Percentiles rank a stretch among this genome's conserved stretches.
Evolutionary conservation across 306 rosid genomes (phyloP).

Genomic region (Pachyrhizus erosus): DNA sequence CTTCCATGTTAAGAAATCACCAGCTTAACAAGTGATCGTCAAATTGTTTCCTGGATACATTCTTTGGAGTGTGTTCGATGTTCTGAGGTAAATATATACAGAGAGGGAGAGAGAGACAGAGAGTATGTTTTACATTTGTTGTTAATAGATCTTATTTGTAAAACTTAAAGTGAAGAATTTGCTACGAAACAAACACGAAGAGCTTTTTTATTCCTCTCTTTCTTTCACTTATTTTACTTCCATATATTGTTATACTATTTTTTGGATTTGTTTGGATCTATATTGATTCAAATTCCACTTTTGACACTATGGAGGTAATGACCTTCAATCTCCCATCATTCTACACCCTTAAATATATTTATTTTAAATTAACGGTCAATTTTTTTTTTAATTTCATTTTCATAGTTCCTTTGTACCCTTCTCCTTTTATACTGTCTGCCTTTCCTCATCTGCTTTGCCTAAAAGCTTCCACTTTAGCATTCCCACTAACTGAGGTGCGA

Average conservation of each 20-base stretch:
- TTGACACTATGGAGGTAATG: too few species aligned
- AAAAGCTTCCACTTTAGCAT: too few species aligned
- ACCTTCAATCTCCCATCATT: too few species aligned
- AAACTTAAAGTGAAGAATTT: slow-evolving; percentile 2
- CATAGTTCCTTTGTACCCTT: too few species aligned
- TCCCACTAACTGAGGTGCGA: too few species aligned
- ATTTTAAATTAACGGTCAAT: too few species aligned
- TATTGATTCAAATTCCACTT: too few species aligned
- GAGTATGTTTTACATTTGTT: not conserved
- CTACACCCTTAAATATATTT: too few species aligned
- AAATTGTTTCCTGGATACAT: slow-evolving; percentile 31
- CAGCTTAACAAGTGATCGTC: slow-evolving; percentile 22
- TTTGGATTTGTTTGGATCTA: not conserved
- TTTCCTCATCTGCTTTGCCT: too few species aligned
- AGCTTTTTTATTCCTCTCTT: not conserved
- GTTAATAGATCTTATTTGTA: slow-evolving; percentile 24
- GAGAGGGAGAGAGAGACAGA: not conserved
- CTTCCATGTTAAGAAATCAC: slow-evolving; percentile 24
- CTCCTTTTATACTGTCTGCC: too few species aligned
- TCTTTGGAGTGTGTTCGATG: slow-evolving; percentile 35
- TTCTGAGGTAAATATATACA: slow-evolving; percentile 25
- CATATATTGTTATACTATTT: not conserved
- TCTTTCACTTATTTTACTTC: not conserved
- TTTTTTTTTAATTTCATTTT: too few species aligned
- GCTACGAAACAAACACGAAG: slow-evolving; percentile 28